phyloP scores from a whole-genome alignment of 441 rosid genomes.

The Gossypium davidsonii region DNA sequence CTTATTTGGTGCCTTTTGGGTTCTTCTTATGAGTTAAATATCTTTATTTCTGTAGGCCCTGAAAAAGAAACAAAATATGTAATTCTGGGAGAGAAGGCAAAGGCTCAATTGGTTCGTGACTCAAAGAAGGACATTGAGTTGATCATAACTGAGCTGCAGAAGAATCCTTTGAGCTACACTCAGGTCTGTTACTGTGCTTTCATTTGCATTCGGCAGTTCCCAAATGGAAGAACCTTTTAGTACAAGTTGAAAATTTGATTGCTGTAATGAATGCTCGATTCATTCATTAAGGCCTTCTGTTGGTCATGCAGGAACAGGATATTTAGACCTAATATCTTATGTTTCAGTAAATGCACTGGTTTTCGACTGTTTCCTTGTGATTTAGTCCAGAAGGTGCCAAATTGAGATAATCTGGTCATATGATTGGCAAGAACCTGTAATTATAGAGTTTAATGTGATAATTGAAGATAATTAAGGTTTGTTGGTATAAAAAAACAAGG shows the following conservation, averaged over 20 bases:
- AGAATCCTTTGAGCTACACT: conserved; percentile 82
- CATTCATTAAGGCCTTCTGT: not conserved
- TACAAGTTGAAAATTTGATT: not conserved
- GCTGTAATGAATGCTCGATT: not conserved
- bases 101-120: conserved; percentile 70
- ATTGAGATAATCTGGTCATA: not conserved
- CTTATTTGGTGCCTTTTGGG: not conserved
- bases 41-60: conserved; percentile 47
- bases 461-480: not conserved
- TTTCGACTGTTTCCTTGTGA: not conserved
- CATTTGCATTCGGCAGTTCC: not conserved
- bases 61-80: conserved; percentile 79
- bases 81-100: conserved; percentile 85
- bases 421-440: not conserved
- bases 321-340: not conserved
- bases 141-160: conserved; percentile 65
- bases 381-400: not conserved
- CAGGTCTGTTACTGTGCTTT: conserved; percentile 44
- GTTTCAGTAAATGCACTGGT: not conserved
- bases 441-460: not conserved
- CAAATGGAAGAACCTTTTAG: not conserved
- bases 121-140: conserved; percentile 70
- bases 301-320: not conserved
- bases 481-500: not conserved
- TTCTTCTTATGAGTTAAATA: conserved; percentile 12